Conservation (phyloP, 2,329 filamentous ascomycete species). For the Phaeosphaeria sp. region DNA sequence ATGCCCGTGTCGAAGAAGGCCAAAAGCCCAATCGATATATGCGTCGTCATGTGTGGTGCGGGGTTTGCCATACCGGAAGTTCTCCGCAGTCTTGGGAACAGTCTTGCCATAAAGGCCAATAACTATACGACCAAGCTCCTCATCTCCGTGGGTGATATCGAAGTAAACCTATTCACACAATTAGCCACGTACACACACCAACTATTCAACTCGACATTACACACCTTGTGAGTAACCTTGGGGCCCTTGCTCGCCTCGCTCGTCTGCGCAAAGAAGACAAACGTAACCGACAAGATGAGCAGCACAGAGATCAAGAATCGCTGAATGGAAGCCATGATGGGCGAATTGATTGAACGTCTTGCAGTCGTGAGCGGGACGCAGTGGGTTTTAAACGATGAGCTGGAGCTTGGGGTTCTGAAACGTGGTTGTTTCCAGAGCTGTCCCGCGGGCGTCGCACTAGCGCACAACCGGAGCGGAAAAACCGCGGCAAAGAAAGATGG, state of each 20-base stretch:
- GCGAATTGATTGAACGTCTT: slow-evolving; percentile 16
- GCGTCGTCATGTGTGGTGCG: background rate
- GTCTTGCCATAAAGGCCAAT: slow-evolving; percentile 89
- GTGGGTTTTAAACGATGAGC: slow-evolving; percentile 31
- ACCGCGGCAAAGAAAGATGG: slow-evolving; percentile 2
- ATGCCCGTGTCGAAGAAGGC: background rate
- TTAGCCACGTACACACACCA: background rate
- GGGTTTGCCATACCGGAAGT: slow-evolving; percentile 58
- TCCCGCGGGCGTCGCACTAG: slow-evolving; percentile 18
- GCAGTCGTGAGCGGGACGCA: slow-evolving; percentile 21
- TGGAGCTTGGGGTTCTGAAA: slow-evolving; percentile 32
- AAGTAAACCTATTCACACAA: slow-evolving; percentile 69
- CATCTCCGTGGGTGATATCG: slow-evolving; percentile 78
- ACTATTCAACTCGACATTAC: slow-evolving; percentile 1
- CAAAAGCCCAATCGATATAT: background rate
- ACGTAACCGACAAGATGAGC: slow-evolving; percentile 73
- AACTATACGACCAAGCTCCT: slow-evolving; percentile 75
- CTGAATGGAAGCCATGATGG: slow-evolving; percentile 76
- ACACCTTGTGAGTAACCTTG: slow-evolving; percentile 91
- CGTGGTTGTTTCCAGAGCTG: slow-evolving; percentile 37
- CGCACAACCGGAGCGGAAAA: slow-evolving; percentile 3
- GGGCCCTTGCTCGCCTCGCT: slow-evolving; percentile 68
- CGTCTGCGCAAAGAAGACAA: slow-evolving; percentile 45
- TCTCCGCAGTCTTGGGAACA: slow-evolving; percentile 76
- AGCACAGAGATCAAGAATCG: slow-evolving; percentile 73